Evolutionary conservation across 2,329 filamentous ascomycete species (phyloP).

Genomic region (Neonectria magnoliae): DNA sequence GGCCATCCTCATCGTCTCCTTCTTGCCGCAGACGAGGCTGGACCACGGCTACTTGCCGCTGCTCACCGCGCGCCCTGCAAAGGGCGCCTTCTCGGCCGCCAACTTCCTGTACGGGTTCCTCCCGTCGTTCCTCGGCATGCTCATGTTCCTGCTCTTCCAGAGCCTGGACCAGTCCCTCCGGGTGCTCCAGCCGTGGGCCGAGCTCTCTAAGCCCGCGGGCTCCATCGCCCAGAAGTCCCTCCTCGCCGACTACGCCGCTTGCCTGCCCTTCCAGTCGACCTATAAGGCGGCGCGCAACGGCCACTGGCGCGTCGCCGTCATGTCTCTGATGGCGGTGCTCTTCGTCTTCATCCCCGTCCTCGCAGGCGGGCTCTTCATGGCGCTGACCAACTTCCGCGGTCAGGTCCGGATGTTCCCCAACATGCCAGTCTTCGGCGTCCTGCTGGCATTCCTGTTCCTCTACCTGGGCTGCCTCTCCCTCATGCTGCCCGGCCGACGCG

Average conservation of each 20-base stretch:
- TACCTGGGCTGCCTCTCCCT: constrained; percentile 72
- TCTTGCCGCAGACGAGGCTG: constrained; percentile 74
- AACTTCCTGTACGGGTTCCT: constrained; percentile 89
- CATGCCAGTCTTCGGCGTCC: constrained; percentile 75
- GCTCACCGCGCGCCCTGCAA: constrained; percentile 68
- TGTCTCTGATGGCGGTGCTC: constrained; percentile 68
- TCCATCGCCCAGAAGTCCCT: constrained; percentile 70
- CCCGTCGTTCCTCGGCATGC: constrained; percentile 72
- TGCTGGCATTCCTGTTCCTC: constrained; percentile 77
- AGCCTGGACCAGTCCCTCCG: constrained; percentile 73
- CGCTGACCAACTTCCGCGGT: constrained; percentile 65
- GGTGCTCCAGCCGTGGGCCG: constrained; percentile 74
- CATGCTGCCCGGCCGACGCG: constrained; percentile 68
- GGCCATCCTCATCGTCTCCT: constrained; percentile 81
- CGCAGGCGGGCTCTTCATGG: constrained; percentile 77
- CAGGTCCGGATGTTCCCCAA: constrained; percentile 76
- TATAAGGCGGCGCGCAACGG: constrained; percentile 66
- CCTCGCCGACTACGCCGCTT: constrained; percentile 76
- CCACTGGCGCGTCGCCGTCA: constrained; percentile 72
- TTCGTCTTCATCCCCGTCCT: constrained; percentile 74
- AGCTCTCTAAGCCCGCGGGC: constrained; percentile 67
- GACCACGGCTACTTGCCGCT: constrained; percentile 76
- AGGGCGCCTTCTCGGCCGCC: constrained; percentile 79
- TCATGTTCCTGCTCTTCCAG: constrained; percentile 74
- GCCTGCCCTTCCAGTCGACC: constrained; percentile 69